A percentile compares a stretch with the other conserved stretches of the same genome.
Conservation (phyloP, 164 flowering plant species). For the Saururus chinensis region DNA sequence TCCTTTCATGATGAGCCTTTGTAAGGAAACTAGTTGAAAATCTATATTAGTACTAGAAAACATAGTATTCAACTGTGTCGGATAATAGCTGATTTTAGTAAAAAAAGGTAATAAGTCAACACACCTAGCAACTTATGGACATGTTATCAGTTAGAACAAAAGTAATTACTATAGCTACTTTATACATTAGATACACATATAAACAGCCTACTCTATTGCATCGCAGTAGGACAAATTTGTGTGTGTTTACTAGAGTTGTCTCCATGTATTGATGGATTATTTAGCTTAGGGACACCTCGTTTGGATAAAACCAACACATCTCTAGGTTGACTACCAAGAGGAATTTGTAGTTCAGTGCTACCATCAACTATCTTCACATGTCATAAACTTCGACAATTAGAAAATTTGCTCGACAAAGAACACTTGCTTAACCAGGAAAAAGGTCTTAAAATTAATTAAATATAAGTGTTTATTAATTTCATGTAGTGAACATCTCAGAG, state of each 20-base stretch:
- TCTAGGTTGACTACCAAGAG: slow-evolving; percentile 91
- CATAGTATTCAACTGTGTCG: too few relatives aligned
- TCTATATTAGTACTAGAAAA: too few relatives aligned
- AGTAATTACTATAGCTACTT: too few relatives aligned
- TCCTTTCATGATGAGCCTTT: too few relatives aligned
- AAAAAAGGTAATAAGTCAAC: too few relatives aligned
- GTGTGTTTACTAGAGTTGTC: slow-evolving; percentile 41
- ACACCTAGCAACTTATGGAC: too few relatives aligned
- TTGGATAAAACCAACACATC: slow-evolving; percentile 84
- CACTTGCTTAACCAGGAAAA: neutral
- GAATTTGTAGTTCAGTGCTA: slow-evolving; percentile 60
- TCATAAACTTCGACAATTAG: slow-evolving; percentile 4
- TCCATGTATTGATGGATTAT: slow-evolving; percentile 89
- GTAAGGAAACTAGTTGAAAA: too few relatives aligned
- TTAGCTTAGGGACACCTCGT: slow-evolving; percentile 85
- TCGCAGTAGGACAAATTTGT: slow-evolving; percentile 42
- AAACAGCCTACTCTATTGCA: slow-evolving; percentile 36
- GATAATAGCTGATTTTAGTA: too few relatives aligned
- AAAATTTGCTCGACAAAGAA: neutral
- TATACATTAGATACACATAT: neutral
- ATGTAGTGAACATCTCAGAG: too few relatives aligned
- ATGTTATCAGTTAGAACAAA: too few relatives aligned
- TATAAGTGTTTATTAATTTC: too few relatives aligned
- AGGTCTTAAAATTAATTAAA: neutral
- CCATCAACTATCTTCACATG: slow-evolving; percentile 96